Conservation (phyloP, 768 basidiomycete species). For the Auricularia heimuer region DNA sequence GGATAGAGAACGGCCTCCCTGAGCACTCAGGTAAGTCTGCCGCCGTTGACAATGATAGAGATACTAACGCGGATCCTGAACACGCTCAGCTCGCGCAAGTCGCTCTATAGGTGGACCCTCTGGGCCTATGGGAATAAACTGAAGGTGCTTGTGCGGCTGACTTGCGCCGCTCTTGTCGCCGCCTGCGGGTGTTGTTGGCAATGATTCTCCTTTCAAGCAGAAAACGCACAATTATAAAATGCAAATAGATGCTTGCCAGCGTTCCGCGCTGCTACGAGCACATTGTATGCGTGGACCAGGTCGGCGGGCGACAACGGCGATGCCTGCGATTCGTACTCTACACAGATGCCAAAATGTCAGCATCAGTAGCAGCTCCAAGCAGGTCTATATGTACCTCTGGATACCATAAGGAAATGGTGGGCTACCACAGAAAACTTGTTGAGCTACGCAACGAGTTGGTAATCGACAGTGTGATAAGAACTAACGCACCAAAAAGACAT, state of each 20-base stretch:
- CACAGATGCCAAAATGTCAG: neutral
- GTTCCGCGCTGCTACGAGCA: constrained; percentile 60
- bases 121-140: constrained; percentile 58
- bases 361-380: neutral
- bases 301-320: constrained; percentile 73
- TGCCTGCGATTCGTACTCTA: constrained; percentile 69
- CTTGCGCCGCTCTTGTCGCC: constrained; percentile 77
- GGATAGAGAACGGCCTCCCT: constrained; percentile 69
- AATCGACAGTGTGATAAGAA: neutral
- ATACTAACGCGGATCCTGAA: constrained; percentile 48
- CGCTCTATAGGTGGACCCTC: constrained; percentile 71
- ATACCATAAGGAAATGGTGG: constrained; percentile 78
- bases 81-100: constrained; percentile 44
- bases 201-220: neutral
- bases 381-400: constrained; percentile 48
- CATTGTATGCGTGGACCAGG: constrained; percentile 63
- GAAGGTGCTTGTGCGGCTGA: constrained; percentile 86
- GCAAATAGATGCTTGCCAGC: constrained; percentile 55
- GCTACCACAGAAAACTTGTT: constrained; percentile 83
- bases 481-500: constrained; percentile 56
- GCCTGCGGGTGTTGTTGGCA: constrained; percentile 31
- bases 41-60: constrained; percentile 2
- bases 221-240: constrained; percentile 77
- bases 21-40: neutral
- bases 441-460: constrained; percentile 35